These are phyloP conservation scores for Rhododendron williamsianum DNA, from an alignment of 148 eudicot genomes.

Conservation along the genomic window DNA sequence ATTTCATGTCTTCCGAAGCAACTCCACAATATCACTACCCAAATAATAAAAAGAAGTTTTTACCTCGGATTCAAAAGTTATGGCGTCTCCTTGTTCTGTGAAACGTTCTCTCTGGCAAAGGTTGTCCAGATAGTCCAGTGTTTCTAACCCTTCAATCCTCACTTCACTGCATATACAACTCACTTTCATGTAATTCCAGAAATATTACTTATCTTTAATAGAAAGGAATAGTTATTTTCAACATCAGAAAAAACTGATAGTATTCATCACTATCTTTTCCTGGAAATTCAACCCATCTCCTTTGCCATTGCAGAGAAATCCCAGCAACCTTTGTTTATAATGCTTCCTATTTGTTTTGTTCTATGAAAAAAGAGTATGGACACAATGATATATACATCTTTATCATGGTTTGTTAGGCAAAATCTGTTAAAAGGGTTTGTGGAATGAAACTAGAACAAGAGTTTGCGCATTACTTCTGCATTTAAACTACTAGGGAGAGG, in stretches of 20 bases:
- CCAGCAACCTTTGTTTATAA: no score
- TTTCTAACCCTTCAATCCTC: slow-evolving; percentile 28
- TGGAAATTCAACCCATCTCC: not conserved
- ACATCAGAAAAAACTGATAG: slow-evolving; percentile 2
- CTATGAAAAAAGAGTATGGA: not conserved
- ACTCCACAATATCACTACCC: not conserved
- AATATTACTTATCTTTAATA: not conserved
- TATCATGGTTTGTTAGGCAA: not conserved
- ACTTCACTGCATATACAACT: slow-evolving; percentile 21
- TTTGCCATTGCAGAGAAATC: not conserved
- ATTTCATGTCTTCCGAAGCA: not conserved
- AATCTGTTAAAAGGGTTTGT: not conserved
- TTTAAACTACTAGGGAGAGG: not conserved
- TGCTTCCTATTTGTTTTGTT: not conserved
- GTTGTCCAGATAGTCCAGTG: slow-evolving; percentile 27
- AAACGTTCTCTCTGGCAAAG: slow-evolving; percentile 20
- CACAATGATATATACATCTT: not conserved
- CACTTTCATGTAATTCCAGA: not conserved
- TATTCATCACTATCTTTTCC: slow-evolving; percentile 35
- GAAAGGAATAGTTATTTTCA: not conserved
- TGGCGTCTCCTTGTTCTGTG: slow-evolving; percentile 82
- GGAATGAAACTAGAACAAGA: not conserved
- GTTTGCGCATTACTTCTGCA: not conserved
- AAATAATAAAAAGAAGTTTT: not conserved
- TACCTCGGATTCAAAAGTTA: slow-evolving; percentile 91